These are phyloP conservation scores for Acaromyces ingoldii DNA, from an alignment of 1,284 basidiomycete genomes.

Conservation along the genomic window DNA sequence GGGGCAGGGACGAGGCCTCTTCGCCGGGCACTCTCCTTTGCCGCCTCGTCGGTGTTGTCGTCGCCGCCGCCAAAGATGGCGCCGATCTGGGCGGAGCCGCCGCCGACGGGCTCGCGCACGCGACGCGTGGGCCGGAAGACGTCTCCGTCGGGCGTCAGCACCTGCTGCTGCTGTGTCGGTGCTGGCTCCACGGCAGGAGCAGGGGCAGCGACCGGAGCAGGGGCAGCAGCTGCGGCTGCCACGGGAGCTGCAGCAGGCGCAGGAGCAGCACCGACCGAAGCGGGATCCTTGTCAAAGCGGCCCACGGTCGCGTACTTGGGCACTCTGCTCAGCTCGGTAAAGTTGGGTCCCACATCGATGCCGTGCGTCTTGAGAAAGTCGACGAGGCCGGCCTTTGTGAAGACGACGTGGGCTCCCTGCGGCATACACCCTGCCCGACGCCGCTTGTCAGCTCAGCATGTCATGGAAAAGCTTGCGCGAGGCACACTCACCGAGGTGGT, in stretches of 20 bases:
- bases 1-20: slow-evolving; percentile 1
- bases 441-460: background rate
- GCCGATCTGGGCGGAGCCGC: slow-evolving; percentile 29
- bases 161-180: slow-evolving; percentile 2
- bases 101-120: slow-evolving; percentile 35
- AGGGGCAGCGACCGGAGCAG: background rate
- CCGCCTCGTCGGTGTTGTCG: slow-evolving; percentile 13
- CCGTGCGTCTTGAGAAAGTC: slow-evolving; percentile 40
- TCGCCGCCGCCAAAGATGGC: slow-evolving; percentile 30
- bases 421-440: slow-evolving; percentile 19
- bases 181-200: background rate
- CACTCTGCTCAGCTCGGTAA: slow-evolving; percentile 32
- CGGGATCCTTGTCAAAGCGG: slow-evolving; percentile 7
- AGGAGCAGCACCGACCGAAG: slow-evolving; percentile 8
- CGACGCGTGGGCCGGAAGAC: slow-evolving; percentile 38
- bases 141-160: slow-evolving; percentile 15
- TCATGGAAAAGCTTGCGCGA: background rate
- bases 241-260: background rate
- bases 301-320: slow-evolving; percentile 39
- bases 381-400: slow-evolving; percentile 38
- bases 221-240: background rate
- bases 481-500: slow-evolving; percentile 28
- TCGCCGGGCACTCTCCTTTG: slow-evolving; percentile 1
- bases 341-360: slow-evolving; percentile 37
- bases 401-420: slow-evolving; percentile 33